Evolutionary conservation across 1,284 basidiomycete species (phyloP).

Genomic region (Tylopilus sp.): DNA sequence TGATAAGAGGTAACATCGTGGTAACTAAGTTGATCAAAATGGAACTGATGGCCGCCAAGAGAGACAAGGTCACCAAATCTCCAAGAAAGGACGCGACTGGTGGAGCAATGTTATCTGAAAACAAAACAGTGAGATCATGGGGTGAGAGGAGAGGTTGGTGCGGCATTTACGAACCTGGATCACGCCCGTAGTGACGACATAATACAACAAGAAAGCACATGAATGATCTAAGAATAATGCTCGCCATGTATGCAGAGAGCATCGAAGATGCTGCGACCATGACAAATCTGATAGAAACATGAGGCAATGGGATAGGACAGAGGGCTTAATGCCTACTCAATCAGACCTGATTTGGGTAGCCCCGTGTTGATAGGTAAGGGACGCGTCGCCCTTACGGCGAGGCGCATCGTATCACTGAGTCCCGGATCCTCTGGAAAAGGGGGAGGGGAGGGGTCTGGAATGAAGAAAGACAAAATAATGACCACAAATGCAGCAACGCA

Average conservation of each 20-base stretch:
- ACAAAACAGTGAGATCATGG: slow-evolving; percentile 2
- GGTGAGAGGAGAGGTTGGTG: background rate
- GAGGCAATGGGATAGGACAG: slow-evolving; percentile 17
- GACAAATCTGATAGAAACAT: slow-evolving; percentile 64
- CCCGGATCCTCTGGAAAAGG: slow-evolving; percentile 18
- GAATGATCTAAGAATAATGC: slow-evolving; percentile 88
- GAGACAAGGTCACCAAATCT: slow-evolving; percentile 90
- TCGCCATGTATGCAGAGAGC: slow-evolving; percentile 87
- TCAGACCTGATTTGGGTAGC: slow-evolving; percentile 55
- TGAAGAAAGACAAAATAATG: slow-evolving; percentile 77
- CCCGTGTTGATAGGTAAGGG: slow-evolving; percentile 40
- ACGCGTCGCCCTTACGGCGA: slow-evolving; percentile 42
- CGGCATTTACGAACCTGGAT: slow-evolving; percentile 75
- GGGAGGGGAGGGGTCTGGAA: slow-evolving; percentile 53
- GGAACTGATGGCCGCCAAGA: slow-evolving; percentile 76
- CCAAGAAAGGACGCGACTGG: slow-evolving; percentile 94
- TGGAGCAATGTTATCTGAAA: slow-evolving; percentile 92
- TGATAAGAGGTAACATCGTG: slow-evolving; percentile 72
- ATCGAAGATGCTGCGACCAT: slow-evolving; percentile 93
- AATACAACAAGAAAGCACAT: slow-evolving; percentile 91
- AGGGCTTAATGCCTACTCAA: slow-evolving; percentile 58
- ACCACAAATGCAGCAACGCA: slow-evolving; percentile 87
- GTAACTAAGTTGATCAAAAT: slow-evolving; percentile 73
- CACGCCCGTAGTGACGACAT: slow-evolving; percentile 79
- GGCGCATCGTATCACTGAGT: slow-evolving; percentile 19